A percentile compares a stretch with the other conserved stretches of the same genome.
These are phyloP conservation scores for Hirsutella rhossiliensis DNA, from an alignment of 2,329 filamentous ascomycete genomes.

Conservation along the genomic window DNA sequence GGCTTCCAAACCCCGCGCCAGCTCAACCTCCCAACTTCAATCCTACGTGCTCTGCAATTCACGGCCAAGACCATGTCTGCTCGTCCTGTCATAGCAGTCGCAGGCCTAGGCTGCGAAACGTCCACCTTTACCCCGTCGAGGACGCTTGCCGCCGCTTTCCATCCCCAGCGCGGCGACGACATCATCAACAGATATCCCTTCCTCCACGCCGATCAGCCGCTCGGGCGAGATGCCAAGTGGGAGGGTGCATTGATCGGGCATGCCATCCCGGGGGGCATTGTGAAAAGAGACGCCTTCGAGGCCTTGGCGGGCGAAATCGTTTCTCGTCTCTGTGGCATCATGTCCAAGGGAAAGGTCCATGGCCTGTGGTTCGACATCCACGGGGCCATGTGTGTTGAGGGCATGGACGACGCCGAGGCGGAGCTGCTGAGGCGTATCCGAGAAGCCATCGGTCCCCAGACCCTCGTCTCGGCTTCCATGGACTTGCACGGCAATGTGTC, in stretches of 20 bases:
- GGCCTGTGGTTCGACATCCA: constrained; percentile 45
- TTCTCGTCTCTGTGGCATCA: constrained; percentile 23
- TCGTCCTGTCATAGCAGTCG: constrained; percentile 33
- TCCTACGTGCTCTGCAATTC: too few species aligned
- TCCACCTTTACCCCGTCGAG: constrained; percentile 39
- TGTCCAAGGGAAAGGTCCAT: constrained; percentile 20
- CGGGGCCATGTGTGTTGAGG: constrained; percentile 42
- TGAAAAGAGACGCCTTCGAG: constrained; percentile 33
- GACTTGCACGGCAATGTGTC: constrained; percentile 45
- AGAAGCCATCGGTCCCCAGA: constrained; percentile 28
- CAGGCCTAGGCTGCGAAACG: constrained; percentile 40
- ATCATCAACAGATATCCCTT: constrained; percentile 33
- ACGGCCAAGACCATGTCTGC: background rate
- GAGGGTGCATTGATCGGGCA: constrained; percentile 38
- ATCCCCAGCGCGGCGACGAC: constrained; percentile 29
- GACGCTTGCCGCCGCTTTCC: constrained; percentile 35
- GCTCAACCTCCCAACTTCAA: too few species aligned
- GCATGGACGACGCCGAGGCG: constrained; percentile 32
- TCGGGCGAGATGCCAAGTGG: constrained; percentile 32
- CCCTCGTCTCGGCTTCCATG: constrained; percentile 41
- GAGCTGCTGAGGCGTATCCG: constrained; percentile 34
- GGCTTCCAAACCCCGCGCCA: too few species aligned
- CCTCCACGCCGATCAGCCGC: constrained; percentile 24
- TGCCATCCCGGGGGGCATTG: constrained; percentile 35
- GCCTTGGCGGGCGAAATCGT: constrained; percentile 28